Evolutionary conservation across 139 green algal species (phyloP).

Genomic region (Zygnema circumcarinatum): DNA sequence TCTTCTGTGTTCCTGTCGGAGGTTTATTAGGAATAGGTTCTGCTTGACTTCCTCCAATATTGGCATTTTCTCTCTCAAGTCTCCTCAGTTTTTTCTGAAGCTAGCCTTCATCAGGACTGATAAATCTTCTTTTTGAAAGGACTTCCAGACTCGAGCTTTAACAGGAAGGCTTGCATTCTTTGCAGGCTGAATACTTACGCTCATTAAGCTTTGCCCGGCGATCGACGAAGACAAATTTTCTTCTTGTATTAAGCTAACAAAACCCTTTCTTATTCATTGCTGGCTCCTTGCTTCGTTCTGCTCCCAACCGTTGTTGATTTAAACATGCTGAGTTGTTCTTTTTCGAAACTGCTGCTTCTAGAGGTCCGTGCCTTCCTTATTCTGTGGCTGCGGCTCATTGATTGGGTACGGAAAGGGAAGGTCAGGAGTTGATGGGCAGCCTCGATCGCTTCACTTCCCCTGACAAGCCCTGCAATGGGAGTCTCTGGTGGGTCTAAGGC

Average conservation of each 20-base stretch:
- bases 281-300: too few relatives aligned
- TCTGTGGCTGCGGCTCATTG: too few relatives aligned
- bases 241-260: slow-evolving; percentile 7
- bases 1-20: too few relatives aligned
- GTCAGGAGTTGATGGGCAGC: slow-evolving; percentile 14
- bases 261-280: not conserved
- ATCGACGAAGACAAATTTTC: slow-evolving; percentile 4
- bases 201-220: not conserved
- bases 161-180: not conserved
- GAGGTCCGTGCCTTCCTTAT: not conserved
- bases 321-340: not conserved
- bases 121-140: too few relatives aligned
- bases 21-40: too few relatives aligned
- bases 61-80: too few relatives aligned
- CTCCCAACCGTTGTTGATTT: not conserved
- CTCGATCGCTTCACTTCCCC: not conserved
- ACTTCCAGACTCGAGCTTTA: too few relatives aligned
- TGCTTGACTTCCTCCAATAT: too few relatives aligned
- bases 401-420: not conserved
- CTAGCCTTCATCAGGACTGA: too few relatives aligned
- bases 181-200: slow-evolving; percentile 1
- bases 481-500: slow-evolving; percentile 23
- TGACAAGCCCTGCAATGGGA: slow-evolving; percentile 1
- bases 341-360: not conserved
- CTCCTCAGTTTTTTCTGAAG: too few relatives aligned